Evolutionary conservation across 1,284 basidiomycete genomes (phyloP).

Genomic region (Trichosporon asahii): DNA sequence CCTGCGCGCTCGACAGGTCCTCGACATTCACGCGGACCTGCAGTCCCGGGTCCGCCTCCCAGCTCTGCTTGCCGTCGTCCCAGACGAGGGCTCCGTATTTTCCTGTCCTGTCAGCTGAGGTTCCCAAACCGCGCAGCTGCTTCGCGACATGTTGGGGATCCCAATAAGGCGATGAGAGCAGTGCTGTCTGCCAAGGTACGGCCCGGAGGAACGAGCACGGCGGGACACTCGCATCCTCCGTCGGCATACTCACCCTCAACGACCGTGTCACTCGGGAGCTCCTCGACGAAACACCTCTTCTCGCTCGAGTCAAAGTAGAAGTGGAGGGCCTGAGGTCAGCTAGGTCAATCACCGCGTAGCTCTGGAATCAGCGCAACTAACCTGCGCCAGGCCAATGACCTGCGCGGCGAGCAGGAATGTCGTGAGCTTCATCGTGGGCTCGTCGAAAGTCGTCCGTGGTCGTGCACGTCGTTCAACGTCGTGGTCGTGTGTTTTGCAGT

Average conservation of each 20-base stretch:
- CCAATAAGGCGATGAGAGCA: too few relatives aligned
- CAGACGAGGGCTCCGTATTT: constrained; percentile 90
- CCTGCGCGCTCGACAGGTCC: constrained; percentile 37
- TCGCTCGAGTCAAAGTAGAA: constrained; percentile 91
- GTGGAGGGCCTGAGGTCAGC: constrained; percentile 62
- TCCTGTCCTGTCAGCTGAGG: constrained; percentile 56
- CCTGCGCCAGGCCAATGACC: not conserved
- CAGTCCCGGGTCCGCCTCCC: constrained; percentile 69
- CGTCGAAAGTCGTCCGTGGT: not conserved
- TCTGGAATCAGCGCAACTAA: not conserved
- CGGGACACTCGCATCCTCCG: too few relatives aligned
- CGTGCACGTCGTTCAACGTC: not conserved
- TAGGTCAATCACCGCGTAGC: too few relatives aligned
- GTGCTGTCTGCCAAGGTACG: too few relatives aligned
- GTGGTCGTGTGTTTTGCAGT: not conserved
- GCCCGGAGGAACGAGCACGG: too few relatives aligned
- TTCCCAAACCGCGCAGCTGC: too few relatives aligned
- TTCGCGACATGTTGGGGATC: too few relatives aligned
- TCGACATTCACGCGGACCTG: constrained; percentile 88
- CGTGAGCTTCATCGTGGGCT: constrained; percentile 1
- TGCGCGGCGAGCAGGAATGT: not conserved
- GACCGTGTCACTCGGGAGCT: constrained; percentile 92
- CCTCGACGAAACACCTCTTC: constrained; percentile 92
- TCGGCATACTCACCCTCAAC: constrained; percentile 81
- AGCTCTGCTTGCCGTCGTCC: constrained; percentile 68